These are phyloP conservation scores for Austroboletus novae-zelandiae DNA, from an alignment of 1,284 basidiomycete species.

Conservation along the genomic window DNA sequence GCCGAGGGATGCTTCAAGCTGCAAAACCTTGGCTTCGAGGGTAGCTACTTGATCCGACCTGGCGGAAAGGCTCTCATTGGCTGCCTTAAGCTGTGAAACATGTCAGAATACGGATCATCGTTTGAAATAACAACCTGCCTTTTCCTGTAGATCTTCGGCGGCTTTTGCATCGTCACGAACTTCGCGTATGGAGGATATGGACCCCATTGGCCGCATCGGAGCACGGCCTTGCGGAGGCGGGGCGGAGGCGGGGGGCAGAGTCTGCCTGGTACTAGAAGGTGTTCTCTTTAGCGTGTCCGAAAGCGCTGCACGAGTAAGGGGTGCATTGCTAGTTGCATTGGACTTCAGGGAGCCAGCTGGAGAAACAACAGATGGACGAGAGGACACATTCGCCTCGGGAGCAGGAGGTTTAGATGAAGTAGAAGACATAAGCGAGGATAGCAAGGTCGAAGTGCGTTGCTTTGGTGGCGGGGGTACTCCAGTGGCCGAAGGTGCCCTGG, in stretches of 20 bases:
- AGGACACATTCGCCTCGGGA: conserved; percentile 36
- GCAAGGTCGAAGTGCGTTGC: conserved; percentile 30
- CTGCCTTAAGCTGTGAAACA: conserved; percentile 52
- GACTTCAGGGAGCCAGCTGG: conserved; percentile 45
- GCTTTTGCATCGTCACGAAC: conserved; percentile 59
- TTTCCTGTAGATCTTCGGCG: conserved; percentile 55
- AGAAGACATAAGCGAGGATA: conserved; percentile 37
- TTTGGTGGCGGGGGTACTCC: conserved; percentile 29
- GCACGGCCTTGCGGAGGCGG: conserved; percentile 31
- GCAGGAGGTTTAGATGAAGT: conserved; percentile 35
- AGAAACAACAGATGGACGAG: conserved; percentile 50
- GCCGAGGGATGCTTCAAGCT: conserved; percentile 51
- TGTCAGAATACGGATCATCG: conserved; percentile 9
- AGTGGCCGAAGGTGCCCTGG: conserved; percentile 34
- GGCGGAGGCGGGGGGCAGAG: conserved; percentile 30
- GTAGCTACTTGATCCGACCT: conserved; percentile 48
- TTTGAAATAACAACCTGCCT: conserved; percentile 41
- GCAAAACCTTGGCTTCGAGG: conserved; percentile 51
- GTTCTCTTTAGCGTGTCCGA: conserved; percentile 54
- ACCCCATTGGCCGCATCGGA: conserved; percentile 45
- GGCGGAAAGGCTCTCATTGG: conserved; percentile 47
- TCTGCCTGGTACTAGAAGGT: conserved; percentile 38
- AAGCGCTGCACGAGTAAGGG: conserved; percentile 48
- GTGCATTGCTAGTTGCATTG: conserved; percentile 24
- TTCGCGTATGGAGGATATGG: conserved; percentile 70